phyloP scores from a whole-genome alignment of 768 basidiomycete genomes.

The Infundibulicybe gibba region DNA sequence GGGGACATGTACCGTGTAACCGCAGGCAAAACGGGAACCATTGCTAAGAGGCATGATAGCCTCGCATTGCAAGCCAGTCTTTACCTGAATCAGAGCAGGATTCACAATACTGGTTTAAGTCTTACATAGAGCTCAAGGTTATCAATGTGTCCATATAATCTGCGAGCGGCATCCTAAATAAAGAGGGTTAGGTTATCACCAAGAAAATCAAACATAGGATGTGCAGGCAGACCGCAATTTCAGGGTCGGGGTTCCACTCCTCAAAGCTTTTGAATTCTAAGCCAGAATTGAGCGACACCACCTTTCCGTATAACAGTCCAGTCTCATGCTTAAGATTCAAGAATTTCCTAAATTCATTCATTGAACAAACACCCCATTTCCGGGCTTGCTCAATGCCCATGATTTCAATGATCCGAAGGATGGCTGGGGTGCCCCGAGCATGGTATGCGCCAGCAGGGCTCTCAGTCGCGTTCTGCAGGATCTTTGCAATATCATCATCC shows the following conservation, averaged over 20 bases:
- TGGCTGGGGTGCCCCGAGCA: conserved; percentile 42
- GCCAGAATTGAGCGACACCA: background rate
- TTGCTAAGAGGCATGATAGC: conserved; percentile 24
- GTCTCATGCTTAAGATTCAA: conserved; percentile 39
- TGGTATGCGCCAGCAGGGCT: conserved; percentile 42
- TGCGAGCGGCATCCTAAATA: conserved; percentile 18
- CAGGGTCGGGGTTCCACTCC: conserved; percentile 51
- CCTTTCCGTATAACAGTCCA: background rate
- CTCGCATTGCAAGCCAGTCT: conserved; percentile 29
- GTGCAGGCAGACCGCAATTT: conserved; percentile 36
- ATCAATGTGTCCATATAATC: conserved; percentile 28
- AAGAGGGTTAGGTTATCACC: background rate
- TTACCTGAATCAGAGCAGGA: background rate
- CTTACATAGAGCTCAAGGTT: conserved; percentile 31
- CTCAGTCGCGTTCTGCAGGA: conserved; percentile 44
- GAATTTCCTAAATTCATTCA: conserved; percentile 55
- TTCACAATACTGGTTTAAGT: background rate
- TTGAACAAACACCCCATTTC: conserved; percentile 51
- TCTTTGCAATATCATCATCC: conserved; percentile 46
- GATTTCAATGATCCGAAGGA: conserved; percentile 49
- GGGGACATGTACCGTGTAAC: conserved; percentile 22
- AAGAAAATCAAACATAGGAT: background rate
- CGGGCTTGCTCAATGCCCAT: conserved; percentile 53
- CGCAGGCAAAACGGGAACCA: conserved; percentile 22
- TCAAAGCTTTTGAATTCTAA: conserved; percentile 41